These are phyloP conservation scores for Rasamsonia emersonii DNA, from an alignment of 2,329 filamentous ascomycete species.

Conservation along the genomic window DNA sequence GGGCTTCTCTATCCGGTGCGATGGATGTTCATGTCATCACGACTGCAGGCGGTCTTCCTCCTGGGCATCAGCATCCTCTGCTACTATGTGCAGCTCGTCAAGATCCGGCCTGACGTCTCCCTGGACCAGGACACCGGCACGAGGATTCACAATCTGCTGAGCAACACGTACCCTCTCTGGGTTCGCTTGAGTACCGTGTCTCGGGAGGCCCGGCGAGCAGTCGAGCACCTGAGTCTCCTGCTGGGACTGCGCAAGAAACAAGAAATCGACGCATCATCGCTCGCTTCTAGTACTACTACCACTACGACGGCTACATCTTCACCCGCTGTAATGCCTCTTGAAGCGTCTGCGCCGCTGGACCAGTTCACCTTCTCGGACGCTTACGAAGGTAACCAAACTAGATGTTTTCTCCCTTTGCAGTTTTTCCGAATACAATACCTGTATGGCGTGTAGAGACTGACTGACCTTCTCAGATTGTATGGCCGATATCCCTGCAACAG, in stretches of 20 bases:
- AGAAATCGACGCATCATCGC: no score
- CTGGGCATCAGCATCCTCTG: slow-evolving; percentile 43
- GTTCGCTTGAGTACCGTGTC: slow-evolving; percentile 7
- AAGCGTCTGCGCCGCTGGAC: no score
- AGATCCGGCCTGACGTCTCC: background rate
- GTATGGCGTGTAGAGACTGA: no score
- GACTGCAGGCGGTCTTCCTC: slow-evolving; percentile 41
- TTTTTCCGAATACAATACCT: no score
- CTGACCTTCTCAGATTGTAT: no score
- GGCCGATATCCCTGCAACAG: no score
- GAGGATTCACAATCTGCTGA: slow-evolving; percentile 5
- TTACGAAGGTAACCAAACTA: no score
- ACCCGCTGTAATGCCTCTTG: no score
- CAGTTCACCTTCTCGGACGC: no score
- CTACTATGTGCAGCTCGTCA: slow-evolving; percentile 30
- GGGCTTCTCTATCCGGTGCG: slow-evolving; percentile 36
- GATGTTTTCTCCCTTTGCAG: no score
- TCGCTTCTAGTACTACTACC: no score
- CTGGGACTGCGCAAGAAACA: background rate
- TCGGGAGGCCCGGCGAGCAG: slow-evolving; percentile 9
- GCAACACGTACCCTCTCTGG: slow-evolving; percentile 8
- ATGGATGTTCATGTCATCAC: slow-evolving; percentile 37
- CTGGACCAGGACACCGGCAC: slow-evolving; percentile 1
- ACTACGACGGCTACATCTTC: no score
- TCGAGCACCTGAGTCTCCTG: slow-evolving; percentile 2